Conservation (phyloP, 169 alveolate species). For the Cryptosporidium sp. region DNA sequence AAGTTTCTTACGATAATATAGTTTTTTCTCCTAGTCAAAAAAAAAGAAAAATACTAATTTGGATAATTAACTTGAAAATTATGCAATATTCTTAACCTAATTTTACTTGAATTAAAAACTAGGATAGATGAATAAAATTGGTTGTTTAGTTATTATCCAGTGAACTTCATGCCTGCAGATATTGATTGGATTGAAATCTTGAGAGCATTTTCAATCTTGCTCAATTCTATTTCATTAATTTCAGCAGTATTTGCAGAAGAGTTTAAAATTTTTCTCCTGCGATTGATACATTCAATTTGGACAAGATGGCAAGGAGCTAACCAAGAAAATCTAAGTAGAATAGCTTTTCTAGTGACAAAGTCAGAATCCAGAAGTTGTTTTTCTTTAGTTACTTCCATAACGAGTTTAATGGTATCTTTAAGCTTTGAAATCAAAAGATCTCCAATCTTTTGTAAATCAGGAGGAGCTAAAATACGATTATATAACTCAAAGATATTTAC, state of each 20-base stretch:
- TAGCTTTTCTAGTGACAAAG: constrained; percentile 72
- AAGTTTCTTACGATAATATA: background rate
- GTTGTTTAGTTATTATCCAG: constrained; percentile 18
- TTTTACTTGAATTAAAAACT: background rate
- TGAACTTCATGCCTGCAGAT: constrained; percentile 68
- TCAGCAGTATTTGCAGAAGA: background rate
- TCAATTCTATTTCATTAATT: constrained; percentile 24
- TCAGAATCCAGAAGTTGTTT: constrained; percentile 58
- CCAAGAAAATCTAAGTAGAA: constrained; percentile 68
- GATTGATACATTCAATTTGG: constrained; percentile 71
- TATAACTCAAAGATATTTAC: constrained; percentile 77
- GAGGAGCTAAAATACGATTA: constrained; percentile 51
- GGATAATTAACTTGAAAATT: too few species aligned
- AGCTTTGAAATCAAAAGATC: constrained; percentile 46
- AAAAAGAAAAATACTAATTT: background rate
- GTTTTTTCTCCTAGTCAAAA: too few species aligned
- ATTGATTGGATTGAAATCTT: constrained; percentile 69
- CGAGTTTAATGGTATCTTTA: constrained; percentile 56
- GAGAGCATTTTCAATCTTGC: constrained; percentile 71
- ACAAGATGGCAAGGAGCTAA: constrained; percentile 73
- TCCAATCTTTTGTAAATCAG: constrained; percentile 45
- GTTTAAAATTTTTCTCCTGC: constrained; percentile 45
- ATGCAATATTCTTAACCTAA: background rate
- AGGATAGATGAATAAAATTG: background rate
- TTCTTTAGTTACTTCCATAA: constrained; percentile 68